Conservation (phyloP, 2,329 filamentous ascomycete genomes). For the Arthroderma sp. region DNA sequence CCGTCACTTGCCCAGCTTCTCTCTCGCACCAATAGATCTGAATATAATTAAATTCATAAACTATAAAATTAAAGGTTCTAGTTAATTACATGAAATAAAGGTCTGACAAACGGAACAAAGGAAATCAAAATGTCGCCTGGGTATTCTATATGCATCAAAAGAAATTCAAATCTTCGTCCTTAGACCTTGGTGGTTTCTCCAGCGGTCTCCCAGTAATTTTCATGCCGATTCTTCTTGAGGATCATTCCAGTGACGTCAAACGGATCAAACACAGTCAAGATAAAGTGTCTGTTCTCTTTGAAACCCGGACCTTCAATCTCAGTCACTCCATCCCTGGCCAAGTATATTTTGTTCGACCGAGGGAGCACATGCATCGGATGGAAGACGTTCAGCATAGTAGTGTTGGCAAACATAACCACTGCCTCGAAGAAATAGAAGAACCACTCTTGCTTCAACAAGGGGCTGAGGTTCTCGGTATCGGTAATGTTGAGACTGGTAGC, state of each 20-base stretch:
- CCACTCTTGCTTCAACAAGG: slow-evolving; percentile 11
- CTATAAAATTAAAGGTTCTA: too few species aligned
- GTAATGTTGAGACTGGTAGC: slow-evolving; percentile 34
- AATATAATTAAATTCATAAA: too few species aligned
- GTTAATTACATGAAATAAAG: too few species aligned
- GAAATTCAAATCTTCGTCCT: too few species aligned
- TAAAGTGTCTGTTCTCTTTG: slow-evolving; percentile 2
- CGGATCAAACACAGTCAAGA: slow-evolving; percentile 1
- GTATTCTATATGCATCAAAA: too few species aligned
- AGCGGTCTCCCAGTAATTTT: too few species aligned
- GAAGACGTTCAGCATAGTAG: slow-evolving; percentile 6
- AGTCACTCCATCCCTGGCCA: slow-evolving; percentile 14
- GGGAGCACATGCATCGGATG: slow-evolving; percentile 33
- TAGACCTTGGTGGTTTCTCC: too few species aligned
- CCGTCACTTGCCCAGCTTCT: too few species aligned
- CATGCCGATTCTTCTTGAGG: too few species aligned
- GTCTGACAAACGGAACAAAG: too few species aligned
- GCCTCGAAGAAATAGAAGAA: slow-evolving; percentile 14
- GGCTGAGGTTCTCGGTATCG: slow-evolving; percentile 9
- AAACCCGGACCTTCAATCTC: slow-evolving; percentile 4
- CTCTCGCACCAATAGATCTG: too few species aligned
- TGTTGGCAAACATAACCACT: slow-evolving; percentile 10
- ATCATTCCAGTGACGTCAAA: not conserved
- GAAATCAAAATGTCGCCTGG: too few species aligned
- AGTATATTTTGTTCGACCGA: slow-evolving; percentile 35